These are phyloP conservation scores for Bacidia gigantensis DNA, from an alignment of 495 filamentous ascomycete genomes.

Conservation along the genomic window DNA sequence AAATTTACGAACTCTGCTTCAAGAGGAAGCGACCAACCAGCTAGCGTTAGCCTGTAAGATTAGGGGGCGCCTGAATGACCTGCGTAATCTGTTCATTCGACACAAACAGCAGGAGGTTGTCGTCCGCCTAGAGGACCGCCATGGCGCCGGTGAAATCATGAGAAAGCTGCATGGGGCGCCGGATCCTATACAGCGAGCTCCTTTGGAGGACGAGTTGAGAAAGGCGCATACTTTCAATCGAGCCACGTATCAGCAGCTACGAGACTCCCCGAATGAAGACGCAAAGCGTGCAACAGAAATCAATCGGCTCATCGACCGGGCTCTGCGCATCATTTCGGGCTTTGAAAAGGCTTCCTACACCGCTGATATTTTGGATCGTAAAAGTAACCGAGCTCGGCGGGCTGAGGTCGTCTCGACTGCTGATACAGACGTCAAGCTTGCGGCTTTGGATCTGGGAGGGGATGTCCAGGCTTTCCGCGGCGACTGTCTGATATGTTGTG, in stretches of 20 bases:
- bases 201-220: constrained; percentile 7
- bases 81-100: constrained; percentile 7
- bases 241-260: constrained; percentile 1
- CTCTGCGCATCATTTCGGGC: constrained; percentile 14
- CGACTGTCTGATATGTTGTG: constrained; percentile 25
- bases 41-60: constrained; percentile 12
- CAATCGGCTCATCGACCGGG: constrained; percentile 19
- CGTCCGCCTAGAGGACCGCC: constrained; percentile 10
- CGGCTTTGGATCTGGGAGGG: constrained; percentile 9
- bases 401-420: constrained; percentile 18
- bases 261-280: constrained; percentile 8
- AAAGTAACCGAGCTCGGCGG: constrained; percentile 19
- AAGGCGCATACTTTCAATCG: constrained; percentile 11
- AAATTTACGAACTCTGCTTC: constrained; percentile 6
- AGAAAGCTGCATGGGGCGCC: constrained; percentile 2
- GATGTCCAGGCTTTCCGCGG: constrained; percentile 18
- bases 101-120: constrained; percentile 11
- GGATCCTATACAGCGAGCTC: neutral
- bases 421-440: constrained; percentile 10
- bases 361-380: constrained; percentile 20
- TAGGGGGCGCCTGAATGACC: neutral
- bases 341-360: constrained; percentile 16
- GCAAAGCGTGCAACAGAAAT: constrained; percentile 9
- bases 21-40: constrained; percentile 9
- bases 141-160: constrained; percentile 12